Percentiles rank a stretch among this genome's conserved stretches.
Conservation (phyloP, 1,284 basidiomycete species). For the Trametes versicolor region DNA sequence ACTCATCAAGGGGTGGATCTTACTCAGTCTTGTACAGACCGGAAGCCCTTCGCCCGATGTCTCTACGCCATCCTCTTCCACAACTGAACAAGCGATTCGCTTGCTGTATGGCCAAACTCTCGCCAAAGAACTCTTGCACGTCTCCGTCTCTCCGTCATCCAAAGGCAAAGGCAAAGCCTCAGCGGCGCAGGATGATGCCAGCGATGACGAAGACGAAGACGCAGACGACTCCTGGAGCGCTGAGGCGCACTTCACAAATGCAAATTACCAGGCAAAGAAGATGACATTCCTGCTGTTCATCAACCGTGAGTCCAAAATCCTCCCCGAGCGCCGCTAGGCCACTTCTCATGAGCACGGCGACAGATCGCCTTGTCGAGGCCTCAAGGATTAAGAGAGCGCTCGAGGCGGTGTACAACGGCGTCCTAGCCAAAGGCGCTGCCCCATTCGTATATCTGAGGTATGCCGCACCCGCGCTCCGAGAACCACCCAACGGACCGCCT, state of each 20-base stretch:
- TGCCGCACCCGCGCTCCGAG: background rate
- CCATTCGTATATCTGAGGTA: slow-evolving; percentile 96
- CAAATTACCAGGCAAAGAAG: slow-evolving; percentile 92
- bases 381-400: slow-evolving; percentile 87
- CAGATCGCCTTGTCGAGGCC: slow-evolving; percentile 96
- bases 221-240: slow-evolving; percentile 63
- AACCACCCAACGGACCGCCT: background rate
- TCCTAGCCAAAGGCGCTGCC: slow-evolving; percentile 91
- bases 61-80: slow-evolving; percentile 80
- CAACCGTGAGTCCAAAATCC: slow-evolving; percentile 74
- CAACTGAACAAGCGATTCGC: slow-evolving; percentile 79
- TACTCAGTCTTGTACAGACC: slow-evolving; percentile 53
- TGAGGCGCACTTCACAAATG: slow-evolving; percentile 84
- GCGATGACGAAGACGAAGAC: slow-evolving; percentile 38
- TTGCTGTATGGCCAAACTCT: slow-evolving; percentile 86
- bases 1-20: too few relatives aligned
- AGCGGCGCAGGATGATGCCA: slow-evolving; percentile 24
- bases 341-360: slow-evolving; percentile 7
- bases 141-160: slow-evolving; percentile 52
- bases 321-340: background rate
- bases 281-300: slow-evolving; percentile 93
- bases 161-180: slow-evolving; percentile 9
- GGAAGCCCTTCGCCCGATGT: slow-evolving; percentile 83
- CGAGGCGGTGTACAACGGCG: slow-evolving; percentile 85
- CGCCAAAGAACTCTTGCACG: slow-evolving; percentile 82